A percentile compares a stretch with the other conserved stretches of the same genome.
These are phyloP conservation scores for Dictyostelium firmibasis DNA, from an alignment of 78 protist genomes.

Conservation along the genomic window DNA sequence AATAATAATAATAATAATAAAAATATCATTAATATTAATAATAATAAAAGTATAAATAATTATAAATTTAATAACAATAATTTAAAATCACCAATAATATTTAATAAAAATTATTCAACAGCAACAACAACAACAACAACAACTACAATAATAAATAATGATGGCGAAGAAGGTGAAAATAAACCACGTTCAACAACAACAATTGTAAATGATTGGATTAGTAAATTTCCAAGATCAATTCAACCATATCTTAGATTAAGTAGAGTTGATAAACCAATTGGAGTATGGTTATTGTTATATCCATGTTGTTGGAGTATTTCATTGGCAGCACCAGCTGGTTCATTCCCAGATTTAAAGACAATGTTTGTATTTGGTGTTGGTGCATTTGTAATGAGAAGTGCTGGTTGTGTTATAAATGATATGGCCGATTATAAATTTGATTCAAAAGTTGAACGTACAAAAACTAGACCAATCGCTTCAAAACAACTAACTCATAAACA, in stretches of 20 bases:
- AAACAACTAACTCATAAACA: conserved; percentile 53
- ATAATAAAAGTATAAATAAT: background rate
- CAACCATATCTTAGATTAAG: conserved; percentile 48
- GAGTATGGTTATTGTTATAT: conserved; percentile 28
- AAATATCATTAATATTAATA: background rate
- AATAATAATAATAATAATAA: background rate
- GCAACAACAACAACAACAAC: background rate
- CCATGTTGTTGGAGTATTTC: conserved; percentile 71
- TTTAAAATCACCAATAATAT: background rate
- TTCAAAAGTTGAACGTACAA: conserved; percentile 89
- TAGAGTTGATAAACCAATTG: conserved; percentile 79
- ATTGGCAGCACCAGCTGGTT: conserved; percentile 37
- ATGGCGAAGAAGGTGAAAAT: background rate
- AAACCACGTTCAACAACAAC: background rate
- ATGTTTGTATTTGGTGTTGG: conserved; percentile 82
- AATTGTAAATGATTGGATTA: conserved; percentile 21
- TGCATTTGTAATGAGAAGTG: conserved; percentile 94
- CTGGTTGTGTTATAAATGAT: conserved; percentile 96
- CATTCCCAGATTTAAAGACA: conserved; percentile 30
- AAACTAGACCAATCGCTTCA: conserved; percentile 91
- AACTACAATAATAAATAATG: background rate
- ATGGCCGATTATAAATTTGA: conserved; percentile 93
- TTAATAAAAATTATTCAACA: background rate
- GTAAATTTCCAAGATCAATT: conserved; percentile 15
- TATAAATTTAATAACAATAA: background rate